Evolutionary conservation across 129 eudicot genomes (phyloP).

Genomic region (Apium graveolens): DNA sequence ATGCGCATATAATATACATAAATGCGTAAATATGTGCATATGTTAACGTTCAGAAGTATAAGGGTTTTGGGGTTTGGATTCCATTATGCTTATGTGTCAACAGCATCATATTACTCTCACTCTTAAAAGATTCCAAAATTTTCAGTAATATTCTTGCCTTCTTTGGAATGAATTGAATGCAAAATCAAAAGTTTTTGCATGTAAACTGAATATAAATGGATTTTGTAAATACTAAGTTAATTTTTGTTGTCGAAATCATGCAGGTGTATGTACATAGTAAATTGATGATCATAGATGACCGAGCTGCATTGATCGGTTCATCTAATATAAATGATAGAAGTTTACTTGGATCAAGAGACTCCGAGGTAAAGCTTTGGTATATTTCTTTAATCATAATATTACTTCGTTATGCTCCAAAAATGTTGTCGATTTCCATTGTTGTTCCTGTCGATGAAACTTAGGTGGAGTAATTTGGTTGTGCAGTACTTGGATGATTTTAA

Average conservation of each 20-base stretch:
- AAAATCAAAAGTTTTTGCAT: background rate
- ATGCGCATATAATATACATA: background rate
- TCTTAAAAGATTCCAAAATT: background rate
- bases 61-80: background rate
- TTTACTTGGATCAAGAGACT: constrained; percentile 95
- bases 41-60: too few relatives aligned
- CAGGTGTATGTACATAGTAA: constrained; percentile 96
- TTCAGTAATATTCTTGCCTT: background rate
- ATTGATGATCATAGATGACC: constrained; percentile 89
- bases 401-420: background rate
- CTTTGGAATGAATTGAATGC: background rate
- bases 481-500: background rate
- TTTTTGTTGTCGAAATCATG: constrained; percentile 1
- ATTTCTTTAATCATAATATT: background rate
- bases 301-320: constrained; percentile 70
- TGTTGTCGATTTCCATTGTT: background rate
- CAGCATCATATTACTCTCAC: background rate
- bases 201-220: background rate
- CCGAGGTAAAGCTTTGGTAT: constrained; percentile 50
- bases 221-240: background rate
- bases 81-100: background rate
- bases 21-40: background rate
- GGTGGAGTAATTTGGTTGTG: background rate
- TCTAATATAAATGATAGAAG: constrained; percentile 92
- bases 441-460: background rate